Base-by-base conservation (phyloP, 257 asterid species). In the Vinca minor region DNA sequence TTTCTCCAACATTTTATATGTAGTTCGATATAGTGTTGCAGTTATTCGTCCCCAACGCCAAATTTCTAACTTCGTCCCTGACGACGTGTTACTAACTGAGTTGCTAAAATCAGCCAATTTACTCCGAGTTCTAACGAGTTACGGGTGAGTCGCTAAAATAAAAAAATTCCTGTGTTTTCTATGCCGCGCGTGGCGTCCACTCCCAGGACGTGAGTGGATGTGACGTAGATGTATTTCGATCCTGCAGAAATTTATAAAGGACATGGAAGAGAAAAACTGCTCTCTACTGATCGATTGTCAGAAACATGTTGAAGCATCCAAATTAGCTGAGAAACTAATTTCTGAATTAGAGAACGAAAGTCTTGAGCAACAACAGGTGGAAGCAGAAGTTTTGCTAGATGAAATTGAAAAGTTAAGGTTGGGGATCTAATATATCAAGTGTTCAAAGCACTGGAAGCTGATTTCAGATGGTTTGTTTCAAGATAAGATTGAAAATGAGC, bases 351-450 rank as follows among this genome's bases (percentile, higher is more conserved):
- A 93, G 82, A 80, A 75, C 29, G 99, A 89, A 71, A 87, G 84
- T 66, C 97, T 93, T 41, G 97, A 93, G 83, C 99, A 87, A n/a
- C n/a, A n/a, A 76, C 95, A 93, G 75, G 89, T 89, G 4, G 99
- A 93, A 79, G 77, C 90, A 58, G 99, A 93, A 52, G 79, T 89
- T 48, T 61, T 93, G 62, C 73, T 89, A 72, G 94, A 89, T 59
- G 97, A 89, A 74, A 87, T 89, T 10, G 88, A 84, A 56, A 81
- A 85, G 23, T 78, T 93, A 54, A 76, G 94, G 59, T 69, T 79
- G 64, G 84, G 91, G 63, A 93, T 93, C 49, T 87, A n/a, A n/a
- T n/a, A n/a, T n/a, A 81, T 78, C 82, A 72, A 44, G 87, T 93
- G 47, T 89, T 87, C 74, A 73, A 68, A 71, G 85, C 81, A 32